These are phyloP conservation scores for Clarkia xantiana DNA, from an alignment of 345 rosid species.

Conservation along the genomic window DNA sequence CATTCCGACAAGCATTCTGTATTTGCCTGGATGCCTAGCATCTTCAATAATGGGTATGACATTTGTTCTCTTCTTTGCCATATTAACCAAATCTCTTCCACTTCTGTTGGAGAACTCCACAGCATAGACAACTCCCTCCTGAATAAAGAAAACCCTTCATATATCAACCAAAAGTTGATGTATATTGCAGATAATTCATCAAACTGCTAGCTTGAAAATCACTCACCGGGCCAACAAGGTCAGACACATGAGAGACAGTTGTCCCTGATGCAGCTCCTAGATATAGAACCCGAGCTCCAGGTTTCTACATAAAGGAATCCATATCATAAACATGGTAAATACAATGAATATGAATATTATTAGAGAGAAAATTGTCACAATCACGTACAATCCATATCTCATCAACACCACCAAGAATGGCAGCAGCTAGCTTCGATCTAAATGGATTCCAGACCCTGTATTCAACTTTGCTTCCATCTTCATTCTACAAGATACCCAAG, in stretches of 20 bases:
- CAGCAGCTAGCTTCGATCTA: slow-evolving; percentile 92
- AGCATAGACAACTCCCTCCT: slow-evolving; percentile 87
- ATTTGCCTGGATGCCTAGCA: slow-evolving; percentile 96
- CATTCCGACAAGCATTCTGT: slow-evolving; percentile 96
- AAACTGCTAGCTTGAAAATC: neutral
- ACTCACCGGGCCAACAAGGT: slow-evolving; percentile 90
- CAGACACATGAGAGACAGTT: slow-evolving; percentile 98
- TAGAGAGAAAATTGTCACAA: too few species aligned
- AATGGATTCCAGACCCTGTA: slow-evolving; percentile 98
- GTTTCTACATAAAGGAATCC: slow-evolving; percentile 32
- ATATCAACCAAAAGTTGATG: neutral
- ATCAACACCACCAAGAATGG: slow-evolving; percentile 96
- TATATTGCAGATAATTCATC: too few species aligned
- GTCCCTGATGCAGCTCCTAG: slow-evolving; percentile 99
- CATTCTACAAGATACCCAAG: slow-evolving; percentile 27
- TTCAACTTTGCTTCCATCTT: slow-evolving; percentile 85
- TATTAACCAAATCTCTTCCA: slow-evolving; percentile 95
- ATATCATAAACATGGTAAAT: too few species aligned
- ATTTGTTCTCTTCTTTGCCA: slow-evolving; percentile 95
- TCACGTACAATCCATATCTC: slow-evolving; percentile 82
- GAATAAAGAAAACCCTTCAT: too few species aligned
- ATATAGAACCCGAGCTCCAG: slow-evolving; percentile 90
- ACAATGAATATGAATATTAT: too few species aligned
- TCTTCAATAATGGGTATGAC: slow-evolving; percentile 92
- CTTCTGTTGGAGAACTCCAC: slow-evolving; percentile 96